Evolutionary conservation across 352 stramenopile species (phyloP).

Genomic region (Globisporangium apiculatum): DNA sequence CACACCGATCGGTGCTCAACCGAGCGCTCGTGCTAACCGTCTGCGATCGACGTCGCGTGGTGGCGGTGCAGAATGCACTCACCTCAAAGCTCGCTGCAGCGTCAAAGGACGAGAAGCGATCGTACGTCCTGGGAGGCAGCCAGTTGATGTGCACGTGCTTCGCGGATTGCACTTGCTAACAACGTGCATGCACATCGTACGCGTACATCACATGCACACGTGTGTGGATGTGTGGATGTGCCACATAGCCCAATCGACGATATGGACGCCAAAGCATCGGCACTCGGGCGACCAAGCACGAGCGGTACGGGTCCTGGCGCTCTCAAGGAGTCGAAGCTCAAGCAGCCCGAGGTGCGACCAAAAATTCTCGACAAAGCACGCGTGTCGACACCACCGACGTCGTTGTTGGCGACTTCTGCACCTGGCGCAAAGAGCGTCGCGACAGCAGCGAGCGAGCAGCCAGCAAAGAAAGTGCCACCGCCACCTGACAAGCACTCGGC

Average conservation of each 20-base stretch:
- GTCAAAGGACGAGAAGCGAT: constrained; percentile 29
- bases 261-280: constrained; percentile 5
- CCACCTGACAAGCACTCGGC: constrained; percentile 30
- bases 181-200: too few species aligned
- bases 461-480: constrained; percentile 39
- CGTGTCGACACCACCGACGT: constrained; percentile 5
- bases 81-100: constrained; percentile 3
- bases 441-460: constrained; percentile 8
- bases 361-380: constrained; percentile 43
- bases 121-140: constrained; percentile 7
- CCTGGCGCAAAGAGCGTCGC: constrained; percentile 2
- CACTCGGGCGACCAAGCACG: constrained; percentile 11
- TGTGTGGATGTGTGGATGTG: too few species aligned
- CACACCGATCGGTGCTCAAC: too few species aligned
- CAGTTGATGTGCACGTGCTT: too few species aligned
- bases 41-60: not conserved
- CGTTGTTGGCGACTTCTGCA: not conserved
- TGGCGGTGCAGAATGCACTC: constrained; percentile 3
- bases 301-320: constrained; percentile 2
- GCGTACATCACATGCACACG: too few species aligned
- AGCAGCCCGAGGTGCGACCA: constrained; percentile 40
- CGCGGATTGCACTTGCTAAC: too few species aligned
- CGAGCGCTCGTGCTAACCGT: not conserved
- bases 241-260: constrained; percentile 10
- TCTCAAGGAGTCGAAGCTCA: constrained; percentile 67